Percentiles rank a stretch among this genome's conserved stretches.
Conservation (phyloP, 306 rosid genomes). For the Carpinus viminea region DNA sequence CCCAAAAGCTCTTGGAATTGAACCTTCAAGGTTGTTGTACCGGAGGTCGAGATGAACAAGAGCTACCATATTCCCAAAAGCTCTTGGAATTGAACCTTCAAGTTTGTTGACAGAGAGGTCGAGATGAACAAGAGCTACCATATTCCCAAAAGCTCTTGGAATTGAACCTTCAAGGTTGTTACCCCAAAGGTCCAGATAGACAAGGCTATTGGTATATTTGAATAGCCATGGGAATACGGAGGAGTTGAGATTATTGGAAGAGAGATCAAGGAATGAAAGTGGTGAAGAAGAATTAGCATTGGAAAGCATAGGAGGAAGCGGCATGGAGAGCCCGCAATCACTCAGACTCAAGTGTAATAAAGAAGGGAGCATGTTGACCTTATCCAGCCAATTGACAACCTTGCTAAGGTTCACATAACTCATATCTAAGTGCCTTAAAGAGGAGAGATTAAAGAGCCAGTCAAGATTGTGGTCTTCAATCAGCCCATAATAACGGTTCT, state of each 20-base stretch:
- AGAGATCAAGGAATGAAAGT: neutral
- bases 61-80: too few species aligned
- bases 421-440: neutral
- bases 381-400: neutral
- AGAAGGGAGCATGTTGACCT: neutral
- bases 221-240: slow-evolving; percentile 4
- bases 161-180: neutral
- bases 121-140: too few species aligned
- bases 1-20: slow-evolving; percentile 11
- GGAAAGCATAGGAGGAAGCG: neutral
- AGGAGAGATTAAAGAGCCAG: too few species aligned
- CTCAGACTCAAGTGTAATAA: accelerated
- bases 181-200: accelerated
- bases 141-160: neutral
- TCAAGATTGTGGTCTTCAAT: too few species aligned
- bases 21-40: neutral
- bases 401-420: neutral
- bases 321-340: neutral
- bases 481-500: neutral
- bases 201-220: neutral
- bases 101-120: neutral
- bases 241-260: neutral
- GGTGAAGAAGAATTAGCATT: neutral
- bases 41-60: neutral
- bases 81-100: too few species aligned